Conservation (phyloP, 2,329 filamentous ascomycete species). For the Onygenales sp. region DNA sequence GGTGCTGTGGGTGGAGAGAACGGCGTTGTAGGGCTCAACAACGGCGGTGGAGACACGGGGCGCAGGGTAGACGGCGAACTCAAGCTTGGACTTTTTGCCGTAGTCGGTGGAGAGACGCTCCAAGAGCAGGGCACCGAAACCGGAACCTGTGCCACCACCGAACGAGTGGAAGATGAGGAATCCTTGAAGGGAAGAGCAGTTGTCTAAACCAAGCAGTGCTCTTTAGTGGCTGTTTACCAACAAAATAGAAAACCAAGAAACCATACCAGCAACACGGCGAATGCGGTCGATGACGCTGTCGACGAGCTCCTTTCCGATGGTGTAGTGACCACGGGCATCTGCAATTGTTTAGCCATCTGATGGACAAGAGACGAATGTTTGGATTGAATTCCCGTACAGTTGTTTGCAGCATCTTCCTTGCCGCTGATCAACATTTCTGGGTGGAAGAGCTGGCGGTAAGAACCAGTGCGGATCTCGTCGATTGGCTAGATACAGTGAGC, state of each 20-base stretch:
- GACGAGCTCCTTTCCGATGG: conserved; percentile 57
- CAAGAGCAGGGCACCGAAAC: conserved; percentile 55
- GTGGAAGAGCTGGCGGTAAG: conserved; percentile 56
- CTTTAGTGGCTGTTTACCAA: conserved; percentile 7
- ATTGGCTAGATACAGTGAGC: conserved; percentile 39
- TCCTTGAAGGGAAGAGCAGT: conserved; percentile 56
- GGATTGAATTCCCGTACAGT: conserved; percentile 37
- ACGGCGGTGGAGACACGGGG: conserved; percentile 57
- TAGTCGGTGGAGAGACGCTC: conserved; percentile 57
- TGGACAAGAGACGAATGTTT: background rate
- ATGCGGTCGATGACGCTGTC: conserved; percentile 56
- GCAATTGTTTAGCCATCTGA: background rate
- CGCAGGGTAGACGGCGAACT: conserved; percentile 57
- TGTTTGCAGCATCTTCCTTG: conserved; percentile 61
- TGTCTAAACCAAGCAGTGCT: conserved; percentile 37
- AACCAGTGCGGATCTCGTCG: conserved; percentile 56
- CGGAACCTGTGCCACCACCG: conserved; percentile 58
- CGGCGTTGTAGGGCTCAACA: conserved; percentile 59
- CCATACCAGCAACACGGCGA: conserved; percentile 52
- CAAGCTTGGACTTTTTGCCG: conserved; percentile 59
- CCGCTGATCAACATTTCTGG: conserved; percentile 57
- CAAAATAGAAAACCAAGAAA: conserved; percentile 6
- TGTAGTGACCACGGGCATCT: conserved; percentile 61
- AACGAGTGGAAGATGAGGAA: conserved; percentile 63
- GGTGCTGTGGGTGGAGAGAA: conserved; percentile 47